These are phyloP conservation scores for Alternaria sp. DNA, from an alignment of 2,329 filamentous ascomycete genomes.

Conservation along the genomic window DNA sequence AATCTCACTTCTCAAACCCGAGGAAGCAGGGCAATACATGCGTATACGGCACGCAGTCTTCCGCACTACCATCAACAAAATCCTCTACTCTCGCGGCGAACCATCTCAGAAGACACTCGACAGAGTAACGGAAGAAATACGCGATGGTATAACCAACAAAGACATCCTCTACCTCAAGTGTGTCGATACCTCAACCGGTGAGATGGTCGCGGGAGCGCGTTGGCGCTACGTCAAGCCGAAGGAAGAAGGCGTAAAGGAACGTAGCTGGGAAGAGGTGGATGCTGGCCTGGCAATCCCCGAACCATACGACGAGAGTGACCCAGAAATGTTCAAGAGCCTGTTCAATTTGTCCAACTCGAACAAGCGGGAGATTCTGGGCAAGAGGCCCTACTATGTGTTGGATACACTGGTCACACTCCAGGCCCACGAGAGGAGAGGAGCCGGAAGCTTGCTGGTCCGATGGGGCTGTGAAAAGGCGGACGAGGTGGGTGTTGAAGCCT, in stretches of 20 bases:
- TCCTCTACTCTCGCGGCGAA: constrained; percentile 44
- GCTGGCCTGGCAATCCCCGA: constrained; percentile 28
- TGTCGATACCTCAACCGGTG: constrained; percentile 35
- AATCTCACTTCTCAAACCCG: constrained; percentile 38
- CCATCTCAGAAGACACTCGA: constrained; percentile 39
- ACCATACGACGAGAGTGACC: constrained; percentile 44
- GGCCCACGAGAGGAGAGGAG: constrained; percentile 44
- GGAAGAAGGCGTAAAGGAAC: constrained; percentile 23
- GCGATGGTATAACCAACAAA: constrained; percentile 35
- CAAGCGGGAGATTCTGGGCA: constrained; percentile 39
- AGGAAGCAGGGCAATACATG: constrained; percentile 44
- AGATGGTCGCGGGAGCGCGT: constrained; percentile 43
- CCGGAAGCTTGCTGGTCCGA: constrained; percentile 43
- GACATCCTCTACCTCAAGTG: constrained; percentile 44
- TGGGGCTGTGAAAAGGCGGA: constrained; percentile 48
- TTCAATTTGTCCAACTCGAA: constrained; percentile 34
- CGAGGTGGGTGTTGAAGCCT: constrained; percentile 41
- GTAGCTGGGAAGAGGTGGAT: constrained; percentile 44
- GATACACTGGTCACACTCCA: constrained; percentile 46
- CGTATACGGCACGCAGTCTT: constrained; percentile 46
- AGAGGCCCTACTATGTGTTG: constrained; percentile 37
- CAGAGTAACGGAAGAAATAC: constrained; percentile 33
- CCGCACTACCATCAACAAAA: constrained; percentile 43
- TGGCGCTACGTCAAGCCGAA: constrained; percentile 40
- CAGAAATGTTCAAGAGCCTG: constrained; percentile 31